These are phyloP conservation scores for Protomyces gravidus DNA, from an alignment of 1,139 yeast species.

Conservation along the genomic window DNA sequence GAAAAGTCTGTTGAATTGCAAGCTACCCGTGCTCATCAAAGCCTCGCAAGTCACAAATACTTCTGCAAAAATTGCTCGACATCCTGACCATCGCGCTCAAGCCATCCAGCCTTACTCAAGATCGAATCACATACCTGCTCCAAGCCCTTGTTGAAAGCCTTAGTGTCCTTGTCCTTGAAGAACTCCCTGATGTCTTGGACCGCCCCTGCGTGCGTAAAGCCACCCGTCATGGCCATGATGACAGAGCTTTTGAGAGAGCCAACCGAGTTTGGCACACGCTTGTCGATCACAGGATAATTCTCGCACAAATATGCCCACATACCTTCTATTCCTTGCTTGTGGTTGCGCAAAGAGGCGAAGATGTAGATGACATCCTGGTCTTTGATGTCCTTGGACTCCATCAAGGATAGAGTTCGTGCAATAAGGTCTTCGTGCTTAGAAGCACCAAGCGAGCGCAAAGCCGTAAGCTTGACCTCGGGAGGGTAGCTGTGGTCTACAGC, in stretches of 20 bases:
- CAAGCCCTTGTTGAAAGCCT: slow-evolving; percentile 69
- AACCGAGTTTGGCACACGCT: slow-evolving; percentile 73
- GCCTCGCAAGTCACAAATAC: slow-evolving; percentile 16
- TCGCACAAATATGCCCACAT: slow-evolving; percentile 71
- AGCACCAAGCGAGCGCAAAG: slow-evolving; percentile 70
- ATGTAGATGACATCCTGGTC: slow-evolving; percentile 80
- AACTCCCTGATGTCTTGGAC: slow-evolving; percentile 56
- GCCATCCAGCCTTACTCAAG: slow-evolving; percentile 61
- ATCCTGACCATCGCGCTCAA: slow-evolving; percentile 55
- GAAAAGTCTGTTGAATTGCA: no score
- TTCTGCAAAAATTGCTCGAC: slow-evolving; percentile 39
- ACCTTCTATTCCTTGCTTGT: slow-evolving; percentile 58
- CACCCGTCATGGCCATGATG: slow-evolving; percentile 57
- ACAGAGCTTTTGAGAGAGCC: slow-evolving; percentile 67
- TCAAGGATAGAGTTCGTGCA: slow-evolving; percentile 55
- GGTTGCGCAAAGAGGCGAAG: slow-evolving; percentile 63
- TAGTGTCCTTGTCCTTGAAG: slow-evolving; percentile 58
- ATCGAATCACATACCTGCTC: slow-evolving; percentile 68
- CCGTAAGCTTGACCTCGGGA: slow-evolving; percentile 70
- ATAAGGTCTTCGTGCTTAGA: slow-evolving; percentile 58
- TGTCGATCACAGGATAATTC: slow-evolving; percentile 67
- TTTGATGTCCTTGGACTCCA: slow-evolving; percentile 65
- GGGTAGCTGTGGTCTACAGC: slow-evolving; percentile 58
- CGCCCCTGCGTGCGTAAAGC: slow-evolving; percentile 61
- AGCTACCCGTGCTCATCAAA: neutral